Evolutionary conservation across 116 monocot species (phyloP).

Genomic region (Phalaenopsis hybrid): DNA sequence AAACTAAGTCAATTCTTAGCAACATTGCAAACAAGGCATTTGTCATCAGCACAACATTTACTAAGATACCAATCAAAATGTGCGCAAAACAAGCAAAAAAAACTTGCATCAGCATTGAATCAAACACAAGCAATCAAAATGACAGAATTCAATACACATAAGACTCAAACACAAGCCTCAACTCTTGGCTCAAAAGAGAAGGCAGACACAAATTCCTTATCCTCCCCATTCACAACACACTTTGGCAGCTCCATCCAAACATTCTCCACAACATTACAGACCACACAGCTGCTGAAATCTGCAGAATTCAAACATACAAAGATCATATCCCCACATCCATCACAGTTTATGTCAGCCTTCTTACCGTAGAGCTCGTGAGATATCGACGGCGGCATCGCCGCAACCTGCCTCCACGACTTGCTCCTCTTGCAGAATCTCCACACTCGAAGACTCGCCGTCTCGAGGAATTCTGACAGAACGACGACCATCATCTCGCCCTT

Average conservation of each 20-base stretch:
- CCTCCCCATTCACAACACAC: slow-evolving; percentile 44
- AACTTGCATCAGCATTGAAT: not conserved
- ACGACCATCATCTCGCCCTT: slow-evolving; percentile 53
- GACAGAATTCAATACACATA: too few species aligned
- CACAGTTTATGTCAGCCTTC: slow-evolving; percentile 78
- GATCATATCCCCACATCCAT: slow-evolving; percentile 37
- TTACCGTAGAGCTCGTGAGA: slow-evolving; percentile 66
- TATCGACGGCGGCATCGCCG: slow-evolving; percentile 74
- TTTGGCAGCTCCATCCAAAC: slow-evolving; percentile 69
- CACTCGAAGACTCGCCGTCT: slow-evolving; percentile 61
- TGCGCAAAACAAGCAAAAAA: too few species aligned
- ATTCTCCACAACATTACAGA: slow-evolving; percentile 32
- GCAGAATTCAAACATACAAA: slow-evolving; percentile 57
- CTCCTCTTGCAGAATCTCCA: slow-evolving; percentile 57
- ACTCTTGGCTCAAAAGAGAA: slow-evolving; percentile 83
- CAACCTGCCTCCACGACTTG: slow-evolving; percentile 54
- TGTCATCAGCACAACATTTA: too few species aligned
- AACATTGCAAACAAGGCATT: too few species aligned
- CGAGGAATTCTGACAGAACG: slow-evolving; percentile 73
- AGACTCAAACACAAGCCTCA: slow-evolving; percentile 50
- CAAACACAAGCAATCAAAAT: not conserved
- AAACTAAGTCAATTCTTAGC: too few species aligned
- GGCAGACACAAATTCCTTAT: slow-evolving; percentile 64
- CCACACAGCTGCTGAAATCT: slow-evolving; percentile 38
- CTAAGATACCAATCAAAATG: too few species aligned